Evolutionary conservation across 768 basidiomycete genomes (phyloP).

Genomic region (Tricholoma bakamatsutake): DNA sequence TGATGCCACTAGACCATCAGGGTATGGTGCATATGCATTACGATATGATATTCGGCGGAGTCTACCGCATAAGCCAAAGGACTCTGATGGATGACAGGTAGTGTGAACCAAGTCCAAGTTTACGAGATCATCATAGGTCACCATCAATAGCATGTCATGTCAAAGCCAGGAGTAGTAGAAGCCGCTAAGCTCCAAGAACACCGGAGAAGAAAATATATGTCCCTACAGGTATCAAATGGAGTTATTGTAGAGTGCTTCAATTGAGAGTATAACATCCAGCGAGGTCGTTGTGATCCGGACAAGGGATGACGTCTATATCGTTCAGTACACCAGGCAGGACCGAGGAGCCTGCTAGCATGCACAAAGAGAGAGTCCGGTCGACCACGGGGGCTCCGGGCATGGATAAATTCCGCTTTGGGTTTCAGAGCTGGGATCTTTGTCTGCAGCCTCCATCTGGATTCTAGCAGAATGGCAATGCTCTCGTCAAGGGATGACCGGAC

Average conservation of each 20-base stretch:
- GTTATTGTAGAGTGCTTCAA: neutral
- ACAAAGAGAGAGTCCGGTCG: neutral
- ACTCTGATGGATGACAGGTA: slow-evolving; percentile 5
- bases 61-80: neutral
- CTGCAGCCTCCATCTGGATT: neutral
- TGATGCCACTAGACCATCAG: slow-evolving; percentile 4
- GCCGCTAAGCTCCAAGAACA: neutral
- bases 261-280: neutral
- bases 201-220: neutral
- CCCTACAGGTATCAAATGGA: neutral
- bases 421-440: neutral
- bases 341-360: neutral
- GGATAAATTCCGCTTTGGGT: neutral
- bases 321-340: neutral
- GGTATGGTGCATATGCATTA: slow-evolving; percentile 2
- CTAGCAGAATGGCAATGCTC: neutral
- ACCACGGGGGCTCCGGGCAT: neutral
- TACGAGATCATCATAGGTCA: slow-evolving; percentile 1
- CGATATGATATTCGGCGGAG: slow-evolving; percentile 8
- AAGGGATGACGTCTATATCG: neutral
- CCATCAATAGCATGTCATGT: slow-evolving; percentile 17
- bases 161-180: slow-evolving; percentile 7
- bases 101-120: slow-evolving; percentile 1
- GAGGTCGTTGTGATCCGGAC: slow-evolving; percentile 5
- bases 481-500: neutral